Conservation (phyloP, 2,329 filamentous ascomycete genomes). For the Alternaria incomplexa region DNA sequence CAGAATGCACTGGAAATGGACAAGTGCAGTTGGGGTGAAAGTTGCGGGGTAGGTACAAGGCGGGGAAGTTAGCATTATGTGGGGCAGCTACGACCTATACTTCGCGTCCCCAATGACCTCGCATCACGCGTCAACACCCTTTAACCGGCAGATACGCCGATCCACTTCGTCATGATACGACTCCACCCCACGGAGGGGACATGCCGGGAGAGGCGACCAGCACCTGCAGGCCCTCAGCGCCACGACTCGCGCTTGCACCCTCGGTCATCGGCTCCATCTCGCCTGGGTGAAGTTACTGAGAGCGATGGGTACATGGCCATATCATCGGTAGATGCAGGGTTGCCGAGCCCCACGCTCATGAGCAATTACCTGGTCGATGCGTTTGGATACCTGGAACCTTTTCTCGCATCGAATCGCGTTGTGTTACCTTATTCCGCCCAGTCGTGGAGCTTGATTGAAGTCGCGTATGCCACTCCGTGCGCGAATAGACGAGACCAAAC, state of each 20-base stretch:
- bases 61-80: slow-evolving; percentile 27
- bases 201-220: slow-evolving; percentile 5
- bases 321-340: slow-evolving; percentile 9
- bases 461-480: slow-evolving; percentile 28
- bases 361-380: slow-evolving; percentile 9
- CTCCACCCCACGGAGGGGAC: not conserved
- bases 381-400: not conserved
- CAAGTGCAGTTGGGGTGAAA: not conserved
- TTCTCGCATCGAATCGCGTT: not conserved
- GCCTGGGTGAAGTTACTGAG: slow-evolving; percentile 13
- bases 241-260: not conserved
- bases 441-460: not conserved
- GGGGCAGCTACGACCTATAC: slow-evolving; percentile 19
- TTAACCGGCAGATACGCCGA: slow-evolving; percentile 21
- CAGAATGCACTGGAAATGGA: not conserved
- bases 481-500: slow-evolving; percentile 20
- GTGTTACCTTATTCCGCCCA: not conserved
- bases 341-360: slow-evolving; percentile 17
- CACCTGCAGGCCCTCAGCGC: slow-evolving; percentile 4
- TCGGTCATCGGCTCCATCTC: slow-evolving; percentile 13
- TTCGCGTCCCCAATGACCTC: slow-evolving; percentile 3
- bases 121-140: slow-evolving; percentile 17
- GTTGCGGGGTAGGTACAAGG: slow-evolving; percentile 33
- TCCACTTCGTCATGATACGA: slow-evolving; percentile 5
- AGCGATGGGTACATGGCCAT: not conserved